Conservation (phyloP, 768 basidiomycete genomes). For the Auricularia heimuer region DNA sequence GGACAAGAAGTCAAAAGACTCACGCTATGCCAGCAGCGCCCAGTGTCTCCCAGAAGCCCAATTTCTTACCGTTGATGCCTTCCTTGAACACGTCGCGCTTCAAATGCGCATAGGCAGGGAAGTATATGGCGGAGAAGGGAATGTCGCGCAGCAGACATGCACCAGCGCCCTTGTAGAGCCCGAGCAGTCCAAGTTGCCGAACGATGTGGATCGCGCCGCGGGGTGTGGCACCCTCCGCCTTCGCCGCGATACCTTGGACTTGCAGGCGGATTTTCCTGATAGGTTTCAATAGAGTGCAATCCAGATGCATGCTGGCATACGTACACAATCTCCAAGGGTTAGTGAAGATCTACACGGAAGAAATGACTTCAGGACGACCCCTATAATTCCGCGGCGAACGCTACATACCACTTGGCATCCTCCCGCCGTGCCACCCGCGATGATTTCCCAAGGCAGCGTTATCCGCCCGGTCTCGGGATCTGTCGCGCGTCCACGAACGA, state of each 20-base stretch:
- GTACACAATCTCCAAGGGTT: slow-evolving; percentile 93
- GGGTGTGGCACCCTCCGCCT: slow-evolving; percentile 66
- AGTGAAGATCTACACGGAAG: slow-evolving; percentile 67
- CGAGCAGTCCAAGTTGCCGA: slow-evolving; percentile 82
- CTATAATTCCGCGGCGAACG: neutral
- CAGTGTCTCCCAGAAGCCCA: slow-evolving; percentile 86
- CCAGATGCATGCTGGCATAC: slow-evolving; percentile 15
- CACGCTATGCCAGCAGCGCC: slow-evolving; percentile 72
- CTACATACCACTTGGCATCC: slow-evolving; percentile 91
- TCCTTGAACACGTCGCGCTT: slow-evolving; percentile 94
- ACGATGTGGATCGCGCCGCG: slow-evolving; percentile 90
- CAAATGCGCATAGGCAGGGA: slow-evolving; percentile 78
- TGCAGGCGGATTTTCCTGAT: slow-evolving; percentile 85
- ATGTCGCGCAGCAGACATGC: slow-evolving; percentile 94
- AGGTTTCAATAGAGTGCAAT: neutral
- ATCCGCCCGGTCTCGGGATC: slow-evolving; percentile 97
- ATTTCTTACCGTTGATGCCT: slow-evolving; percentile 87
- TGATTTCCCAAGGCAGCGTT: slow-evolving; percentile 77
- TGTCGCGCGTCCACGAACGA: slow-evolving; percentile 71
- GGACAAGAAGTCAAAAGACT: slow-evolving; percentile 5
- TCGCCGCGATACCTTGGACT: slow-evolving; percentile 91
- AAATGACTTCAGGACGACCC: slow-evolving; percentile 7
- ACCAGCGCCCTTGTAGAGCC: slow-evolving; percentile 85
- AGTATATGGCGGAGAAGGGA: slow-evolving; percentile 93
- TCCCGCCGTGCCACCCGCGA: slow-evolving; percentile 89